Percentiles rank a stretch among this genome's conserved stretches.
These are phyloP conservation scores for Trametes punicea DNA, from an alignment of 768 basidiomycete genomes.

Conservation along the genomic window DNA sequence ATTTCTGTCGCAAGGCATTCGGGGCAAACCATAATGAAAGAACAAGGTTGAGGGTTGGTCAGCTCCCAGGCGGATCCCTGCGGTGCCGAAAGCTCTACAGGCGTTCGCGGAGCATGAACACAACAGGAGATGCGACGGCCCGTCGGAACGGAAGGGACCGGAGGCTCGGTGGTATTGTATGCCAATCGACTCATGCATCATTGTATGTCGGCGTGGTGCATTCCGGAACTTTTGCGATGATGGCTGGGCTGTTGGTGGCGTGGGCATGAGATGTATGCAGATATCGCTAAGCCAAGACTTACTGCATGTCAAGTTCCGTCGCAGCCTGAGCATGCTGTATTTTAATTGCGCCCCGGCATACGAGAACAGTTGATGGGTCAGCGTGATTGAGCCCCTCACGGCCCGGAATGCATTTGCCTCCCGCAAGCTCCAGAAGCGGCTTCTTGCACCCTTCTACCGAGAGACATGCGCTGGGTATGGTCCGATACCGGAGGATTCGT, in stretches of 20 bases:
- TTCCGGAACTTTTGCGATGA: not conserved
- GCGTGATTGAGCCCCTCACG: no score
- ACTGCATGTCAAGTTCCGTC: not conserved
- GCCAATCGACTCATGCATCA: not conserved
- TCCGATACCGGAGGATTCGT: conserved; percentile 12
- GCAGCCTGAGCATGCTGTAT: no score
- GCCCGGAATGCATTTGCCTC: not conserved
- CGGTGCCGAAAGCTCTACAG: not conserved
- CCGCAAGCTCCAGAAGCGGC: not conserved
- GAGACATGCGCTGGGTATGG: not conserved
- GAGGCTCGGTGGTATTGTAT: not conserved
- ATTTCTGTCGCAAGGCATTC: no score
- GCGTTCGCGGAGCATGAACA: not conserved
- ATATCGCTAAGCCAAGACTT: not conserved
- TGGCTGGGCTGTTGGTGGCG: not conserved
- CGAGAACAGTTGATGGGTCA: no score
- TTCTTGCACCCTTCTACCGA: not conserved
- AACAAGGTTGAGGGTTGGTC: conserved; percentile 5
- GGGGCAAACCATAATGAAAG: not conserved
- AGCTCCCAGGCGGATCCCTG: not conserved
- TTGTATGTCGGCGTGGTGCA: not conserved
- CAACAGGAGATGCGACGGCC: not conserved
- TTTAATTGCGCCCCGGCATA: no score
- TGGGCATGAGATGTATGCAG: not conserved
- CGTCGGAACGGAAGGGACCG: not conserved